Evolutionary conservation across 805 yeast genomes (phyloP).

Genomic region (Metschnikowia matae): DNA sequence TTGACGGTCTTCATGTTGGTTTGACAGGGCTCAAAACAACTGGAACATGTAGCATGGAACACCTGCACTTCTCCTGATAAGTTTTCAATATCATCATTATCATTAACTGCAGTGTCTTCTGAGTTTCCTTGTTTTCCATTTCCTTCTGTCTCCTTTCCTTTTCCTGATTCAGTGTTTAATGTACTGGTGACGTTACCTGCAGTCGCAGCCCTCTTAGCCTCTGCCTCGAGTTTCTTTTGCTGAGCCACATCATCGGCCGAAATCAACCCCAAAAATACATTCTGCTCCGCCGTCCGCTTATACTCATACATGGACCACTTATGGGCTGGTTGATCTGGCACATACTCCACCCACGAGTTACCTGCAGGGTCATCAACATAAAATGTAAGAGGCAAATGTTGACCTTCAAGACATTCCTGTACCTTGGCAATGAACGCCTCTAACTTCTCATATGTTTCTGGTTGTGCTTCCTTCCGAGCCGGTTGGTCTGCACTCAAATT

Average conservation of each 20-base stretch:
- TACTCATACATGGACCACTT: constrained; percentile 88
- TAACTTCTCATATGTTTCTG: constrained; percentile 72
- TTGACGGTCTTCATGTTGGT: constrained; percentile 96
- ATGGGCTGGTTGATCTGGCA: constrained; percentile 82
- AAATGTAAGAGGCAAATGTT: constrained; percentile 72
- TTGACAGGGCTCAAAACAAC: constrained; percentile 75
- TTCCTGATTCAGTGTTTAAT: constrained; percentile 13
- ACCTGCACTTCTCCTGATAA: constrained; percentile 88
- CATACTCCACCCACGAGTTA: constrained; percentile 90
- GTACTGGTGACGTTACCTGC: constrained; percentile 29
- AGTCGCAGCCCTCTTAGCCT: constrained; percentile 40
- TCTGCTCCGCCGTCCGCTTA: constrained; percentile 82
- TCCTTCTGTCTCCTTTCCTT: too few relatives aligned
- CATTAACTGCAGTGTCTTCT: constrained; percentile 29
- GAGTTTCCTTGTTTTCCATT: too few relatives aligned
- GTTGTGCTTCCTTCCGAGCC: constrained; percentile 67
- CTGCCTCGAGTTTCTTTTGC: constrained; percentile 45
- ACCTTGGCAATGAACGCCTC: constrained; percentile 64
- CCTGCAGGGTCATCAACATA: constrained; percentile 92
- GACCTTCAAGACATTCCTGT: constrained; percentile 57
- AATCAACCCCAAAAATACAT: constrained; percentile 75
- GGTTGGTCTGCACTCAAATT: constrained; percentile 82
- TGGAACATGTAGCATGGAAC: constrained; percentile 87
- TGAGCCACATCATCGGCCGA: constrained; percentile 61
- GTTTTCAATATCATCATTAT: constrained; percentile 78